A percentile compares a stretch with the other conserved stretches of the same genome.
phyloP scores from a whole-genome alignment of 257 asterid species.

The Paraleonurus japonicus region DNA sequence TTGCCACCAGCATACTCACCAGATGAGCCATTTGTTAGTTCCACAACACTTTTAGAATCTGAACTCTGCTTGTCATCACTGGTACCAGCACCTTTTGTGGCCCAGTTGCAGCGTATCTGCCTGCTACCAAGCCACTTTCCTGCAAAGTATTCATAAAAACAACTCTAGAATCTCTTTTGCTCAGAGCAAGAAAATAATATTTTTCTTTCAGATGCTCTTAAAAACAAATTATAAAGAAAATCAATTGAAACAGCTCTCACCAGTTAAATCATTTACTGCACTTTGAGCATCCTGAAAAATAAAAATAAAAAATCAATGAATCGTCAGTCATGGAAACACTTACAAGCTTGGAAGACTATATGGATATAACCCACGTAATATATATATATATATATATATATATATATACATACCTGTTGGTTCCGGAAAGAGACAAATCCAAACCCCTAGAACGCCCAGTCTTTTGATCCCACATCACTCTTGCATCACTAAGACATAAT shows the following conservation, averaged over 20 bases:
- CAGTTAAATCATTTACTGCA: conserved; percentile 85
- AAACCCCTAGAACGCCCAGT: conserved; percentile 92
- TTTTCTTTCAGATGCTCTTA: neutral
- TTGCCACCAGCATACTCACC: conserved; percentile 40
- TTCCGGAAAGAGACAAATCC: conserved; percentile 95
- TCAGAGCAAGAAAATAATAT: neutral
- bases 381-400: no score
- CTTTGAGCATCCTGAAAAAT: conserved; percentile 88
- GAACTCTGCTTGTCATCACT: conserved; percentile 73
- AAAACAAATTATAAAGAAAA: neutral
- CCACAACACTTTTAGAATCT: conserved; percentile 81
- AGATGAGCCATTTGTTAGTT: conserved; percentile 70
- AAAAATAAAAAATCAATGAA: conserved; percentile 18
- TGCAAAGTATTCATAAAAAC: conserved; percentile 30
- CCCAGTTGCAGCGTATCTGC: conserved; percentile 98
- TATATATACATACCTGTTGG: conserved; percentile 63
- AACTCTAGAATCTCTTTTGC: conserved; percentile 2
- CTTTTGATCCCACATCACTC: conserved; percentile 98
- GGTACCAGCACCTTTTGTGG: conserved; percentile 75
- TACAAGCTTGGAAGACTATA: conserved; percentile 6
- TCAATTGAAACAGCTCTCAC: conserved; percentile 37
- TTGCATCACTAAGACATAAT: conserved; percentile 66
- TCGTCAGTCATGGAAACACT: neutral
- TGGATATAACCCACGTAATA: conserved; percentile 10
- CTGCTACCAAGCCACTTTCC: conserved; percentile 97